Percentiles rank a stretch among this genome's conserved stretches.
Conservation (phyloP, 78 protist genomes). For the Speleostelium caveatum region DNA sequence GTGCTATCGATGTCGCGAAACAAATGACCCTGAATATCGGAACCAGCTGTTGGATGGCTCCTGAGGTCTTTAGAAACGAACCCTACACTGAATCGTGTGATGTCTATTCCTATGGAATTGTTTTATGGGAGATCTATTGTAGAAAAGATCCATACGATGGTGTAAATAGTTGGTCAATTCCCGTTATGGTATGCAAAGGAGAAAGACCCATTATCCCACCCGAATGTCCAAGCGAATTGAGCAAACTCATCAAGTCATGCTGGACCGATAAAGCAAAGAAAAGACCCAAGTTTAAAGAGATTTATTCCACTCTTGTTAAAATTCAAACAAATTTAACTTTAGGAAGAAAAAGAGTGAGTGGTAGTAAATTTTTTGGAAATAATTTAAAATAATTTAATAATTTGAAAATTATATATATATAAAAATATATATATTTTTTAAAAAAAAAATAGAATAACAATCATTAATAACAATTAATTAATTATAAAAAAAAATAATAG, state of each 20-base stretch:
- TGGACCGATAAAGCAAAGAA: constrained; percentile 77
- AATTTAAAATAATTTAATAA: too few relatives aligned
- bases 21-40: constrained; percentile 70
- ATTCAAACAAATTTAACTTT: constrained; percentile 25
- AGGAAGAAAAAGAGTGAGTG: background rate
- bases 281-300: constrained; percentile 76
- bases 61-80: constrained; percentile 71
- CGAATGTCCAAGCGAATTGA: constrained; percentile 49
- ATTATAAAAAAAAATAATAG: too few relatives aligned
- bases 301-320: background rate
- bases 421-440: too few relatives aligned
- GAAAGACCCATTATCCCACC: constrained; percentile 60
- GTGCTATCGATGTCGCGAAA: constrained; percentile 42
- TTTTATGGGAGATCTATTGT: constrained; percentile 41
- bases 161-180: constrained; percentile 62
- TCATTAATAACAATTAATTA: too few relatives aligned
- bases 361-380: too few relatives aligned
- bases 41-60: constrained; percentile 71
- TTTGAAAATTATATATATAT: too few relatives aligned
- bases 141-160: constrained; percentile 65
- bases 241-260: constrained; percentile 57
- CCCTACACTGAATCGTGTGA: constrained; percentile 73
- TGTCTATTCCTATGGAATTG: constrained; percentile 77
- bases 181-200: constrained; percentile 65
- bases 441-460: too few relatives aligned